Evolutionary conservation across 1,284 basidiomycete species (phyloP).

Genomic region (Taiwanofungus camphoratus): DNA sequence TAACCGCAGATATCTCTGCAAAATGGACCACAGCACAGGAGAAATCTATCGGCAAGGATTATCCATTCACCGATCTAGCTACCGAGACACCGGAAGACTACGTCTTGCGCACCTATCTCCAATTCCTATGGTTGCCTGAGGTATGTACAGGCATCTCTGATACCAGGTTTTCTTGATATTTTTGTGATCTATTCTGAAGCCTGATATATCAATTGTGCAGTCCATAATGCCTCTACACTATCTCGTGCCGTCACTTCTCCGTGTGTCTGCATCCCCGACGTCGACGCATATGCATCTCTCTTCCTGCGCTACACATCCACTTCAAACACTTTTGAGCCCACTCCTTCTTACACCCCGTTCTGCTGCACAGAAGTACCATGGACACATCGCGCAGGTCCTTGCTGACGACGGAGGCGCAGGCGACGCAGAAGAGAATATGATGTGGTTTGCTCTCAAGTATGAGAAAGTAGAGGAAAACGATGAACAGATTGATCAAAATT

Average conservation of each 20-base stretch:
- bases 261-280: slow-evolving; percentile 16
- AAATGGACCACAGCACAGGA: slow-evolving; percentile 29
- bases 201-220: slow-evolving; percentile 29
- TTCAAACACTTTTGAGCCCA: slow-evolving; percentile 51
- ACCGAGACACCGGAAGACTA: slow-evolving; percentile 19
- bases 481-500: slow-evolving; percentile 17
- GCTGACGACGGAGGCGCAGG: slow-evolving; percentile 49
- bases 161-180: not conserved
- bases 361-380: slow-evolving; percentile 56
- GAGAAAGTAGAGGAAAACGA: slow-evolving; percentile 40
- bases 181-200: not conserved
- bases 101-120: slow-evolving; percentile 45
- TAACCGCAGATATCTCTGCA: slow-evolving; percentile 21
- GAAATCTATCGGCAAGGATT: slow-evolving; percentile 20
- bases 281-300: slow-evolving; percentile 27
- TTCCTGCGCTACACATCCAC: slow-evolving; percentile 39
- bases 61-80: slow-evolving; percentile 16
- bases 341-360: slow-evolving; percentile 54
- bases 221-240: slow-evolving; percentile 60
- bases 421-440: slow-evolving; percentile 62
- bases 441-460: slow-evolving; percentile 63
- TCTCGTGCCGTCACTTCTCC: slow-evolving; percentile 49
- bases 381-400: slow-evolving; percentile 53
- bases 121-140: slow-evolving; percentile 74
- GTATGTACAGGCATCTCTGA: slow-evolving; percentile 25